Evolutionary conservation across 2,329 filamentous ascomycete species (phyloP).

Genomic region (Raffaelea deltoideospora): DNA sequence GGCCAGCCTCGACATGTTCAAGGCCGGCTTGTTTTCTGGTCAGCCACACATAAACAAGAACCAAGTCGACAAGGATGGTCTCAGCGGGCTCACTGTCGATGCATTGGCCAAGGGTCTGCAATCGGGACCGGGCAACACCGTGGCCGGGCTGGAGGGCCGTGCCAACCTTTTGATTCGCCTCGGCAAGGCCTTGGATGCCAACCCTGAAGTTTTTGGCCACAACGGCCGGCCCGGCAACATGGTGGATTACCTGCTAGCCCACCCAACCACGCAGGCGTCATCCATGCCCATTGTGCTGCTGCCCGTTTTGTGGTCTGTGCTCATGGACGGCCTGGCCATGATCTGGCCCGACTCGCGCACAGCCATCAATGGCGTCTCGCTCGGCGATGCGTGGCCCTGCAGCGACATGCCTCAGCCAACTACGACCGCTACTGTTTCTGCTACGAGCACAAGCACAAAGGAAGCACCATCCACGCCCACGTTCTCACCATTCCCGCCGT

Average conservation of each 20-base stretch:
- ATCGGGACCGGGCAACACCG: constrained; percentile 62
- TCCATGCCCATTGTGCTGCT: constrained; percentile 78
- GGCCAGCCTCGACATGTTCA: constrained; percentile 78
- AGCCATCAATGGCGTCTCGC: constrained; percentile 67
- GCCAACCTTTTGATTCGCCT: constrained; percentile 65
- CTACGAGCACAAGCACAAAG: no score
- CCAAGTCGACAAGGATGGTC: constrained; percentile 74
- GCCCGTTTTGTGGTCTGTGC: constrained; percentile 76
- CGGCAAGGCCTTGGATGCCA: constrained; percentile 56
- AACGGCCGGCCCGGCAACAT: constrained; percentile 84
- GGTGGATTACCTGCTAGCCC: constrained; percentile 86
- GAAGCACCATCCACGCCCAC: constrained; percentile 34
- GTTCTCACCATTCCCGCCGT: constrained; percentile 30
- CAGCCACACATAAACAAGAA: constrained; percentile 57
- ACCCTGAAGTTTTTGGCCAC: constrained; percentile 69
- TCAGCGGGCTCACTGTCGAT: constrained; percentile 59
- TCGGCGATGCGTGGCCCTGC: constrained; percentile 93
- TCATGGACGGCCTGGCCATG: constrained; percentile 71
- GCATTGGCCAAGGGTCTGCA: constrained; percentile 71
- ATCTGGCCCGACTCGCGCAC: constrained; percentile 88
- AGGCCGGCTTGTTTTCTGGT: constrained; percentile 76
- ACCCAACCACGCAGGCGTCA: constrained; percentile 76
- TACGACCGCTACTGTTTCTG: no score
- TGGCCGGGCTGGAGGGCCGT: constrained; percentile 75
- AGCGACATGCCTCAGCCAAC: constrained; percentile 53